phyloP scores from a whole-genome alignment of 176 grass and related monocot genomes.

The Puccinellia tenuiflora region DNA sequence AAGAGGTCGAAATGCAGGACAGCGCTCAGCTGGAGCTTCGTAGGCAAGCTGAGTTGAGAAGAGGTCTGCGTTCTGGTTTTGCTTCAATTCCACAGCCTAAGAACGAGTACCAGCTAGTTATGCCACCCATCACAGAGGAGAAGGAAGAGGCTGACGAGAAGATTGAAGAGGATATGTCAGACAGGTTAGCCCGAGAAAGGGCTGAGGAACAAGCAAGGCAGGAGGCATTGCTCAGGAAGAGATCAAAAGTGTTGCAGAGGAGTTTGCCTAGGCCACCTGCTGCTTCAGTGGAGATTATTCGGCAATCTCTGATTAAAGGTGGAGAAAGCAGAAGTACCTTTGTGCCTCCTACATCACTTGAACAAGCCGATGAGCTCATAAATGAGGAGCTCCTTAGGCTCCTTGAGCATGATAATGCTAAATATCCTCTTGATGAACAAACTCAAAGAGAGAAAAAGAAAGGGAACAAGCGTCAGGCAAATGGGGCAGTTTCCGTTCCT shows the following conservation, averaged over 20 bases:
- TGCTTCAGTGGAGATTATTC: constrained; percentile 59
- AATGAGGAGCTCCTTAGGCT: constrained; percentile 65
- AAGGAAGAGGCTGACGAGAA: constrained; percentile 67
- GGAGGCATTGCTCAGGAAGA: constrained; percentile 80
- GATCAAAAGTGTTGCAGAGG: constrained; percentile 91
- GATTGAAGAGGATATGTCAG: constrained; percentile 89
- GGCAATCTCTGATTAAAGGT: constrained; percentile 52
- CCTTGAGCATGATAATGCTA: constrained; percentile 82
- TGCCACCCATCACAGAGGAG: constrained; percentile 61
- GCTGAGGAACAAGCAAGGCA: constrained; percentile 67
- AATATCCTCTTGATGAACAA: constrained; percentile 81
- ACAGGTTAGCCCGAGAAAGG: constrained; percentile 63
- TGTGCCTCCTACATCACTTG: constrained; percentile 79
- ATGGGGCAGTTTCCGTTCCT: constrained; percentile 46
- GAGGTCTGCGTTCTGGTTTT: constrained; percentile 52
- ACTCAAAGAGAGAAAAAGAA: constrained; percentile 67
- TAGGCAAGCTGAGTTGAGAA: constrained; percentile 72
- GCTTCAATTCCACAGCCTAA: constrained; percentile 67
- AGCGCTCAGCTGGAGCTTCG: constrained; percentile 50
- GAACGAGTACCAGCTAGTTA: constrained; percentile 90
- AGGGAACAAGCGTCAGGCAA: constrained; percentile 39
- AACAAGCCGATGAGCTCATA: constrained; percentile 85
- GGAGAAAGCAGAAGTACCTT: constrained; percentile 76
- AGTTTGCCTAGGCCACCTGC: constrained; percentile 75
- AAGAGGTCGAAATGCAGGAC: constrained; percentile 77